Conservation (phyloP, 2,329 filamentous ascomycete species). For the Metarhizium brunneum region DNA sequence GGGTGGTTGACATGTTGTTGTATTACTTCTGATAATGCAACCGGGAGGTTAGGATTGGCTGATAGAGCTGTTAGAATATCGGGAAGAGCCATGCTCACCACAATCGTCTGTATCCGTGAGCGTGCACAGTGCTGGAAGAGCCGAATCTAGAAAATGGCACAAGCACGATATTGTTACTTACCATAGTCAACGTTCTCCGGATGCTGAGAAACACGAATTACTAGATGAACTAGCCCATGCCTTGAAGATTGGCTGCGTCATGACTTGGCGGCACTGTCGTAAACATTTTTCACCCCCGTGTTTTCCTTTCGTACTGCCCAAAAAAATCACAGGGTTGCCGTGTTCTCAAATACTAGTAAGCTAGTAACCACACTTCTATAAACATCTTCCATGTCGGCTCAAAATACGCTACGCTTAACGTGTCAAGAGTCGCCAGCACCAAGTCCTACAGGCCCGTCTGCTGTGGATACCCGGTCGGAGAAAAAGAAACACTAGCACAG, state of each 20-base stretch:
- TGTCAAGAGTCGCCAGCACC: neutral
- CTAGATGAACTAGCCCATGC: too few species aligned
- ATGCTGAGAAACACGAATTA: too few species aligned
- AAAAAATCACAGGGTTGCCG: neutral
- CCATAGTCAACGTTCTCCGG: too few species aligned
- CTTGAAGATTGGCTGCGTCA: too few species aligned
- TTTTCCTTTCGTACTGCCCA: too few species aligned
- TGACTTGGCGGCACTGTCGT: too few species aligned
- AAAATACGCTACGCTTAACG: neutral
- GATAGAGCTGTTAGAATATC: too few species aligned
- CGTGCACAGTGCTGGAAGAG: neutral
- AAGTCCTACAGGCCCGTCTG: neutral
- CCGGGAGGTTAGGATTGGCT: neutral
- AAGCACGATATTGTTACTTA: too few species aligned
- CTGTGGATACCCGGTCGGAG: neutral
- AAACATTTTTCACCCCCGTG: too few species aligned
- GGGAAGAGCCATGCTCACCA: neutral
- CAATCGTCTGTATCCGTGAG: neutral
- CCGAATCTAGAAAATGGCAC: too few species aligned
- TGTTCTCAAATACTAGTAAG: neutral
- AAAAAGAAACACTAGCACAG: neutral
- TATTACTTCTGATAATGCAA: neutral
- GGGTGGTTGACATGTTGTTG: neutral
- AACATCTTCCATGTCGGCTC: neutral
- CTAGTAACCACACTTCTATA: too few species aligned